Evolutionary conservation across 2,329 filamentous ascomycete genomes (phyloP).

Genomic region (Colletotrichum karsti): DNA sequence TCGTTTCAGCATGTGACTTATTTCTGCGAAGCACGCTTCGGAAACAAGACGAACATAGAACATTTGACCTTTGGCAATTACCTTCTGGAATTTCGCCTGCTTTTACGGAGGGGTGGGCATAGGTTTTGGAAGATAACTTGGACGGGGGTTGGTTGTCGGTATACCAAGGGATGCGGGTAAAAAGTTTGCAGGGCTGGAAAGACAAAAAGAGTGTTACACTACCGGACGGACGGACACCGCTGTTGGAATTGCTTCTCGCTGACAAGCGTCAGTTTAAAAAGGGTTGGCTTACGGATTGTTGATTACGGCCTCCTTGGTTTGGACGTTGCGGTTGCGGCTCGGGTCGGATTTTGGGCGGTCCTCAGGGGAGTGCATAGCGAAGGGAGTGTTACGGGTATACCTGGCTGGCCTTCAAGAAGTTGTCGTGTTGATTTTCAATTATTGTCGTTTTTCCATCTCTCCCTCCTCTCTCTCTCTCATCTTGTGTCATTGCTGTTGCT

Average conservation of each 20-base stretch:
- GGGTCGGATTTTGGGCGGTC: slow-evolving; percentile 26
- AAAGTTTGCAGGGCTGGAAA: slow-evolving; percentile 51
- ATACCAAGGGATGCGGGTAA: slow-evolving; percentile 39
- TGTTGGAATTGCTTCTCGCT: slow-evolving; percentile 37
- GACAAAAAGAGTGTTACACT: slow-evolving; percentile 47
- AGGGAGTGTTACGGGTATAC: slow-evolving; percentile 50
- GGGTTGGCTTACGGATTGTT: slow-evolving; percentile 30
- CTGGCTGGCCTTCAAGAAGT: slow-evolving; percentile 43
- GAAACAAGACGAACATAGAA: slow-evolving; percentile 53
- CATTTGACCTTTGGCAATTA: slow-evolving; percentile 53
- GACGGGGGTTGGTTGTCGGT: slow-evolving; percentile 39
- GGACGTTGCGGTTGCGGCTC: slow-evolving; percentile 41
- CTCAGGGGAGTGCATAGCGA: slow-evolving; percentile 48
- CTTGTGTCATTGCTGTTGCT: slow-evolving; percentile 1
- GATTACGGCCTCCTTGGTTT: slow-evolving; percentile 29
- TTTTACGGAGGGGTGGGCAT: slow-evolving; percentile 45
- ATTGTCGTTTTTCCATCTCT: slow-evolving; percentile 8
- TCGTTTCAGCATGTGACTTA: slow-evolving; percentile 35
- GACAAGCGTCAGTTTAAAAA: slow-evolving; percentile 32
- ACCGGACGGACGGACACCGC: slow-evolving; percentile 35
- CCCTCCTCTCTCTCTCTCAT: slow-evolving; percentile 21
- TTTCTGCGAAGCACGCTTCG: slow-evolving; percentile 43
- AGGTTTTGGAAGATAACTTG: slow-evolving; percentile 52
- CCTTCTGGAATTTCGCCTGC: slow-evolving; percentile 51
- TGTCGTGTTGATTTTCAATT: slow-evolving; percentile 23